Base-by-base conservation (phyloP, 2,329 filamentous ascomycete species). In the Pseudogymnoascus sp. region DNA sequence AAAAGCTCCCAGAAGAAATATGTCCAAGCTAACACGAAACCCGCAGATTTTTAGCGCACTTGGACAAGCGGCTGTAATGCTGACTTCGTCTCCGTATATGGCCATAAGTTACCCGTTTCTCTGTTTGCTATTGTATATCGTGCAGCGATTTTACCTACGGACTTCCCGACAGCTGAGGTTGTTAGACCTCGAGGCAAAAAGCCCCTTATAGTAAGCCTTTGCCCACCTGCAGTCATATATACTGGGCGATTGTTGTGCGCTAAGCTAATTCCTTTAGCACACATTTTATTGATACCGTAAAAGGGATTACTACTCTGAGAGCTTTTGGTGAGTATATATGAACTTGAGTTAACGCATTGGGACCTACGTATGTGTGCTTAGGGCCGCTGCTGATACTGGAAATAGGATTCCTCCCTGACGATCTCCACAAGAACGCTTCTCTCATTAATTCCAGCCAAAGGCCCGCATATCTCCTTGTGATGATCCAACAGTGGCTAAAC, bases 101-200 rank as follows among this genome's bases (percentile, higher is more conserved):
- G 58, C 58, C 19, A 57, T 60, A 58, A 57, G 58, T 34, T 30
- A 59, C n/a, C 38, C 59, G 6, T 23, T 60, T n/a, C 58, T 60
- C 15, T 55, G 13, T 9, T 21, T 15, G 19, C 9, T 58, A 6
- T 34, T 60, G 3, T 60, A 58, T 58, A 21, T 58, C 15, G 15
- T 60, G 3, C 75, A 76, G 61, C 74, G 72, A 38, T 67, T 74
- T 56, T 78, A 66, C 76, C 0, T 78, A 12, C 70, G 74, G 3
- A 78, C 76, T 4, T 76, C 75, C 2, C 73, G 76, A 2, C 76
- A 77, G 61, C 63, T 78, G 10, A 73, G 76, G 61, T 71, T 75
- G 48, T 65, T 78, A 55, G 76, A 78, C 35, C 67, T 78, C 12
- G 76, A 78, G 63, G 60, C 60, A 12, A 61, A 61, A 55, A 71